Base-by-base conservation (phyloP, 208 protist species). In the Lotmaria passim region DNA sequence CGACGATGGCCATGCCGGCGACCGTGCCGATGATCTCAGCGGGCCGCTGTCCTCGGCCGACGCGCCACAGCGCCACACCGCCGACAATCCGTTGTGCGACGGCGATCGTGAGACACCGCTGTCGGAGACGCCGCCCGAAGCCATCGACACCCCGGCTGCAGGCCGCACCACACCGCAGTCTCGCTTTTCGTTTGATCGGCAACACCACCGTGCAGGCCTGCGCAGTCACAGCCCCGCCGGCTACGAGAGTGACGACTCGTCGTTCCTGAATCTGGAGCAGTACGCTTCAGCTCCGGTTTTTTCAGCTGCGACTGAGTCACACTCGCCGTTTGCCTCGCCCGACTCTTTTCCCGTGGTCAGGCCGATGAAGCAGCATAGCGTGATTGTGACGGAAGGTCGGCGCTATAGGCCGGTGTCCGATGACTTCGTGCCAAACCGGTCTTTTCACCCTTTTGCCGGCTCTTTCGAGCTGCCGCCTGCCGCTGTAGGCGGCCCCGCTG, bases 401-500 rank as follows among this genome's bases (percentile, higher is more conserved):
- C 65, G 56, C 28, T 78, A 75, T 72, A 53, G 53, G 28, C 43
- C 78, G 1, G 72, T 83, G n/a, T 28, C 69, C 14, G 59, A 70
- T 24, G 46, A 74, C 44, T 30, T 59, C 1, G 53, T 66, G 63
- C 44, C 39, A 0, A 63, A 63, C 46, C 53, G 38, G 6, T 64
- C 53, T 15, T 64, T 68, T 17, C 50, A 50, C 62, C 62, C 62
- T 0, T 67, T 67, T 34, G 28, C 48, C 36, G 26, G 14, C 2
- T 36, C 47, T 23, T 48, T 58, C 14, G 38, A 11, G 4, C 7
- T 56, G 3, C 47, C 33, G n/a, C 28, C 36, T 7, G 28, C 50
- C 23, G 6, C 28, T 2, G 3, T 6, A 34, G 12, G 5, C 12
- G 2, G 2, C 21, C 17, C 36, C 12, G 14, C 10, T 1, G 21